phyloP scores from a whole-genome alignment of 495 filamentous ascomycete species.

The Penicillium desertorum region DNA sequence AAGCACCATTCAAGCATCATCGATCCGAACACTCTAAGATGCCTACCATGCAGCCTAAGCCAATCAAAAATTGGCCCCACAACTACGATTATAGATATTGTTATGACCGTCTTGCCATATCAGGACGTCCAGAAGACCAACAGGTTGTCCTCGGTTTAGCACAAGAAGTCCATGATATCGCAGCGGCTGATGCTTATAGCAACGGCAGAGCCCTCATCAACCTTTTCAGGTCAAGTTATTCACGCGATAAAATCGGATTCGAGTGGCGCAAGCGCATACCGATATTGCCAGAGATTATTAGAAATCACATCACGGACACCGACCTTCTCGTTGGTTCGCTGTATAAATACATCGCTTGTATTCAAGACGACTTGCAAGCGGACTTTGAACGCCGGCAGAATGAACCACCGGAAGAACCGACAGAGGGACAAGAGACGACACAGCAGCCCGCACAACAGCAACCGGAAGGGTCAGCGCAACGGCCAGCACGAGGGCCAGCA shows the following conservation, averaged over 20 bases:
- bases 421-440: background rate
- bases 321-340: background rate
- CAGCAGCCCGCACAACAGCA: background rate
- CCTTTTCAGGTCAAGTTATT: background rate
- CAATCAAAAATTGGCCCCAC: background rate
- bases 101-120: background rate
- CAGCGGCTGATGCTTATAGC: background rate
- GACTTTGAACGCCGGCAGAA: background rate
- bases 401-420: background rate
- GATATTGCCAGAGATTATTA: background rate
- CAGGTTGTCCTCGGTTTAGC: background rate
- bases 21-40: too few species aligned
- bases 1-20: too few species aligned
- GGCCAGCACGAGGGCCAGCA: background rate
- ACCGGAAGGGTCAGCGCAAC: background rate
- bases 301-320: background rate
- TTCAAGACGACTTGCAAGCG: background rate
- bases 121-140: background rate
- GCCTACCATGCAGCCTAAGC: background rate
- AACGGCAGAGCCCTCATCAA: background rate
- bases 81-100: background rate
- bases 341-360: background rate
- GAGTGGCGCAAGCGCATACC: background rate
- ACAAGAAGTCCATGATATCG: background rate
- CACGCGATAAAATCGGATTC: background rate